Percentiles rank a stretch among this genome's conserved stretches.
These are phyloP conservation scores for Schizopora paradoxa DNA, from an alignment of 1,284 basidiomycete genomes.

Conservation along the genomic window DNA sequence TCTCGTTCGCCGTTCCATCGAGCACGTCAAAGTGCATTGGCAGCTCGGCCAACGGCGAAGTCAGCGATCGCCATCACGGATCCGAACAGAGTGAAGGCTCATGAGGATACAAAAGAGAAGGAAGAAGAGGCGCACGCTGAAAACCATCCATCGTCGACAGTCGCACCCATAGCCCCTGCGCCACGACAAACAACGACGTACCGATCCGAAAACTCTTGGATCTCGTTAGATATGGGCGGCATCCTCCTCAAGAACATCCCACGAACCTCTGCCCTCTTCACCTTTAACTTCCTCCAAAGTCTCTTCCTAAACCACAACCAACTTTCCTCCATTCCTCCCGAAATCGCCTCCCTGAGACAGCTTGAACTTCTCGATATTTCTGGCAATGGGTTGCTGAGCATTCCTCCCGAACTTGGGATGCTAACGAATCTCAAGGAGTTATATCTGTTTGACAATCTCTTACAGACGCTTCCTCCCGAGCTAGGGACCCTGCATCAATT, in stretches of 20 bases:
- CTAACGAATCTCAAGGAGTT: constrained; percentile 87
- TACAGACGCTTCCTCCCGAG: constrained; percentile 81
- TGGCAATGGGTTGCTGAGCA: constrained; percentile 74
- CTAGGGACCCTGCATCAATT: constrained; percentile 91
- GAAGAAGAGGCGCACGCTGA: constrained; percentile 31
- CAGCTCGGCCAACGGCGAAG: constrained; percentile 70
- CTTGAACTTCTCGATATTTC: constrained; percentile 92
- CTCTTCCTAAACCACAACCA: constrained; percentile 98
- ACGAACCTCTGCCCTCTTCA: constrained; percentile 77
- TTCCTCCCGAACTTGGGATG: constrained; percentile 91
- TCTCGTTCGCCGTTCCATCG: constrained; percentile 76
- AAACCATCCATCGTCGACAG: constrained; percentile 70
- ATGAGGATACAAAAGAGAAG: constrained; percentile 33
- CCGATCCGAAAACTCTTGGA: constrained; percentile 77
- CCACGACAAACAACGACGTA: constrained; percentile 53
- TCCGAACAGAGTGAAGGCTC: constrained; percentile 58
- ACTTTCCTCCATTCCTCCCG: constrained; percentile 74
- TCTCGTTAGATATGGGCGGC: constrained; percentile 93
- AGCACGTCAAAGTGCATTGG: constrained; percentile 74
- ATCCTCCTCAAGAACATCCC: constrained; percentile 91
- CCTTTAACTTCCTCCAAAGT: constrained; percentile 89
- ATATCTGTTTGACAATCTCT: constrained; percentile 92
- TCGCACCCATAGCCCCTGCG: constrained; percentile 58
- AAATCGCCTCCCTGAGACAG: constrained; percentile 81
- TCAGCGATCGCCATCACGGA: constrained; percentile 81